A percentile compares a stretch with the other conserved stretches of the same genome.
Conservation (phyloP, 208 protist genomes). For the Kentomonas sorsogonicus region DNA sequence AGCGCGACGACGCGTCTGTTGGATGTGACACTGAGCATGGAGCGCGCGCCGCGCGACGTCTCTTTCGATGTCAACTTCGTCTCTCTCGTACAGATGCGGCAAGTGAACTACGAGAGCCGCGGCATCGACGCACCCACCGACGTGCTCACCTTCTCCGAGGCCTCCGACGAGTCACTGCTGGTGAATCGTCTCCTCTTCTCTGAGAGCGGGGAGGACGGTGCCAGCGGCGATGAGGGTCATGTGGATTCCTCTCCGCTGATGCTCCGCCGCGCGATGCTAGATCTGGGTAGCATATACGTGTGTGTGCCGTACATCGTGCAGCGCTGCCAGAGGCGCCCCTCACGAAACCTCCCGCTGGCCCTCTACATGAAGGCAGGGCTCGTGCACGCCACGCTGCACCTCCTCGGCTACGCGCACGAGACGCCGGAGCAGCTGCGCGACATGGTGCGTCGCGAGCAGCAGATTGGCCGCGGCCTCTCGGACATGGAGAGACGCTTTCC, state of each 20-base stretch:
- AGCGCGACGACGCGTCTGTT: too few species aligned
- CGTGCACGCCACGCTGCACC: conserved; percentile 71
- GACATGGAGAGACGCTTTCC: conserved; percentile 36
- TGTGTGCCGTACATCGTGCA: conserved; percentile 60
- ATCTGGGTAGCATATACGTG: conserved; percentile 69
- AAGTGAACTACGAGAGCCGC: conserved; percentile 36
- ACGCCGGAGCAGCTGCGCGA: conserved; percentile 36
- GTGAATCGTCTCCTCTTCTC: conserved; percentile 52
- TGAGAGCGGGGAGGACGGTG: conserved; percentile 1
- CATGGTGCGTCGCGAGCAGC: conserved; percentile 65
- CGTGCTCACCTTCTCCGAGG: conserved; percentile 68
- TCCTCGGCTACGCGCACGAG: conserved; percentile 70
- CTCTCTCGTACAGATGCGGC: conserved; percentile 34
- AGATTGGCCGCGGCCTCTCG: conserved; percentile 31
- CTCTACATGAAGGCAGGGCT: conserved; percentile 61
- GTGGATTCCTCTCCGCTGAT: too few species aligned
- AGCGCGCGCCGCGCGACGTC: conserved; percentile 35
- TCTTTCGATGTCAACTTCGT: conserved; percentile 51
- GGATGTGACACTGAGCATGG: too few species aligned
- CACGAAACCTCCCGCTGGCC: conserved; percentile 42
- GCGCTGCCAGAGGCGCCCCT: conserved; percentile 23
- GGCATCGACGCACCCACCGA: conserved; percentile 55
- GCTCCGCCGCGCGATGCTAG: too few species aligned
- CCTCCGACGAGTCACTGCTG: conserved; percentile 4
- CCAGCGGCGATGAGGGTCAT: neutral